Base-by-base conservation (phyloP, 805 yeast genomes). In the Clavispora vitiphila region DNA sequence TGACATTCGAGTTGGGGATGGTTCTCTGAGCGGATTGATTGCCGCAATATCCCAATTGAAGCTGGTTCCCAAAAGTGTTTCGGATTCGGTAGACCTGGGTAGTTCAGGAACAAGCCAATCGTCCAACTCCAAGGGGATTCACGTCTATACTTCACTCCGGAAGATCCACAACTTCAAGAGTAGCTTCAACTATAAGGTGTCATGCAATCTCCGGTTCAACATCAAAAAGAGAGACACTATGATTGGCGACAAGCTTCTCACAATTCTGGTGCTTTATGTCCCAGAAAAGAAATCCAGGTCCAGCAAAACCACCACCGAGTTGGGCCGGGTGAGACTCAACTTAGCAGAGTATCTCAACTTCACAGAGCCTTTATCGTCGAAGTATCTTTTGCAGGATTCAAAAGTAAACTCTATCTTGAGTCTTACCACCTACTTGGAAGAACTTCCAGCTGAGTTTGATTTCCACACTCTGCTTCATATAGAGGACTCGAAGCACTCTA, bases 371-470 rank as follows among this genome's bases (percentile, higher is more conserved):
- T 61, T 72, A 4, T 69, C 81, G 2, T 72, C 83, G 47, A 70
- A 86, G 47, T 88, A 84, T 52, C 64, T 91, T 34, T 67, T 91
- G 27, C 82, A 82, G 53, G 76, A 86, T 21, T 83, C 95, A 1
- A 86, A 87, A 50, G 79, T 91, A 15, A 91, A 91, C 59, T 82
- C 95, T 2, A 83, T 87, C n/a, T 61, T 84, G 30, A 81, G 75
- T 45, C 46, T 87, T 32, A 72, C 81, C 1, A 65, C 86, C n/a
- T 67, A 69, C 5, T 60, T 85, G 50, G 70, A 67, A 32, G 72
- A 69, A 43, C 57, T 68, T 16, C 65, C 74, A 3, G 42, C 62
- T 4, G 56, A 65, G 44, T 55, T 53, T 32, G 73, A 68, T 32
- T 69, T 69, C 55, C 72, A 66, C 46, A 69, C 75, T 2, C 72